Conservation (phyloP, 116 monocot genomes). For the Papilionanthe hybrid region DNA sequence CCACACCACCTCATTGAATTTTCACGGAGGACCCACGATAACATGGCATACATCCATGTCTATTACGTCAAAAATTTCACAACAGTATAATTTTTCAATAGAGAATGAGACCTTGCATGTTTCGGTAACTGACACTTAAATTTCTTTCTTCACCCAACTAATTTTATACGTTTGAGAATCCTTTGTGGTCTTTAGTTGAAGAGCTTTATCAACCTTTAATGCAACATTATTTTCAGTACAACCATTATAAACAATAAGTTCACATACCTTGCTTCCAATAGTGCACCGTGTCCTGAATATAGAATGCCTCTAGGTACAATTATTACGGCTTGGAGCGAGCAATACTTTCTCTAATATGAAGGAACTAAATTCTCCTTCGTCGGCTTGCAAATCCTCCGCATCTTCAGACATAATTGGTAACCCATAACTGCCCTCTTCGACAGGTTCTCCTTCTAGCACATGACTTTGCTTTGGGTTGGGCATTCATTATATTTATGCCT, state of each 20-base stretch:
- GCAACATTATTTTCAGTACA: background rate
- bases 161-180: background rate
- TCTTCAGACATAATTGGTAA: too few species aligned
- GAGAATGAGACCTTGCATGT: background rate
- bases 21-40: background rate
- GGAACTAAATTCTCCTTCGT: too few species aligned
- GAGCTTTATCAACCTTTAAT: background rate
- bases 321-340: too few species aligned
- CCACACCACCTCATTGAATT: background rate
- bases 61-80: background rate
- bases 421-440: too few species aligned
- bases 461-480: too few species aligned
- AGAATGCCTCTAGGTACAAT: too few species aligned
- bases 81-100: background rate
- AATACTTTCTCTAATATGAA: too few species aligned
- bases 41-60: background rate
- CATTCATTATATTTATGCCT: too few species aligned
- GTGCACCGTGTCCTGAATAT: too few species aligned
- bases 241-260: background rate
- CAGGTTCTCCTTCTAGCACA: too few species aligned
- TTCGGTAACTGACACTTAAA: background rate
- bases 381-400: too few species aligned
- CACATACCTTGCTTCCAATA: background rate
- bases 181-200: background rate
- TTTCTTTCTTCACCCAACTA: background rate